Base-by-base conservation (phyloP, 345 rosid species). In the Pugionium cornutum region DNA sequence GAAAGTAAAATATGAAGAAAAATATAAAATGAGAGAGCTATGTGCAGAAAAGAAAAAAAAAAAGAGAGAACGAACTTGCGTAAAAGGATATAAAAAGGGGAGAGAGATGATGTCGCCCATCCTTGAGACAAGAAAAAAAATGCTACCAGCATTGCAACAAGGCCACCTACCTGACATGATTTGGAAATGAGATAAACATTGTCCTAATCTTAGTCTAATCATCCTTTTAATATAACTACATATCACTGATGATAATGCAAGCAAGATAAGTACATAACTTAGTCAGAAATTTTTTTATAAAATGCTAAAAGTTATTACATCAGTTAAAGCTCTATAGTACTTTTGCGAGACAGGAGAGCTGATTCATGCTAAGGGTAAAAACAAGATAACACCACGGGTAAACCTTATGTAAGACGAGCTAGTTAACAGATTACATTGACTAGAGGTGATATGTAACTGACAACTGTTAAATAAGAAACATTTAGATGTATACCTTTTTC, bases 121-220 rank as follows among this genome's bases (percentile, higher is more conserved):
- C 99, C 99, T 81, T 88, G 87, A 56, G 99, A 90, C 78, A 94
- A 81, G 73, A 88, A 79, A 80, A 88, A 86, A 72, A 88, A 87
- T 68, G 97, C 84, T 48, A 78, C 88, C 80, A 88, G 54, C 95
- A 90, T 88, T 10, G 97, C 92, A 65, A 83, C 62, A 68, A 94
- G 92, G 80, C 96, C 99, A 54, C 97, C 97, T 29, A 84, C 84
- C 99, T 94, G 81, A 60, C 42, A 74, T 64, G 33, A 50, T 56
- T 65, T 27, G 9, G 33, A 70, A 61, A 60, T 58, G 36, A 50
- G 62, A 58, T 1, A 27, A 35, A 39, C 11, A 31, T 39, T 25
- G 9, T 70, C 25, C 44, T 70, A 70, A 47, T 29, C 49, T 2
- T 34, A n/a, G 2, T 9, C 52, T 43, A 27, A 50, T 26, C 28